Evolutionary conservation across 352 stramenopile genomes (phyloP).

Genomic region (Thalassiosira livingstoniorum): DNA sequence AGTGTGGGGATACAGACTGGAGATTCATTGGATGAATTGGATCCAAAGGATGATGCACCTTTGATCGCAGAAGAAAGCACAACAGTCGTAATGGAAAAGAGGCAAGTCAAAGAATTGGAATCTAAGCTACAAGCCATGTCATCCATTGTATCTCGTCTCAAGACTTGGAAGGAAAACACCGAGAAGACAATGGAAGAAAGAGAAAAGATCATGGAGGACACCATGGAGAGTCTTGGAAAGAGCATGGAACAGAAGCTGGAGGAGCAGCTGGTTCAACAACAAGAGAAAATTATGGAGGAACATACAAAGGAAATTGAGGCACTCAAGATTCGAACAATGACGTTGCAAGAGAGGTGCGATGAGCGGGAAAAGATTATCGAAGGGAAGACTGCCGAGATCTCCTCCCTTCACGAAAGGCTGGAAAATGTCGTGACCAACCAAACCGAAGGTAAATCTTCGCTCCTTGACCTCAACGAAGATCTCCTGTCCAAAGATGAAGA

Average conservation of each 20-base stretch:
- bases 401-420: neutral
- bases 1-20: neutral
- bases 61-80: too few species aligned
- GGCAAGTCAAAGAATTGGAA: too few species aligned
- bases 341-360: neutral
- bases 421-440: neutral
- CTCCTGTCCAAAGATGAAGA: neutral
- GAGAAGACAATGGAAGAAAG: too few species aligned
- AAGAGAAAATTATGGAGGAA: neutral
- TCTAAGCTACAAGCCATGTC: too few species aligned
- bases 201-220: too few species aligned
- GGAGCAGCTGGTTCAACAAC: too few species aligned
- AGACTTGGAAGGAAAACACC: too few species aligned
- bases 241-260: too few species aligned
- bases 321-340: slow-evolving; percentile 6
- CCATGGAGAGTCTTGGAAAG: too few species aligned
- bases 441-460: too few species aligned
- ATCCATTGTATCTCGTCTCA: too few species aligned
- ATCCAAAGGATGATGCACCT: neutral
- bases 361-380: neutral
- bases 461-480: neutral
- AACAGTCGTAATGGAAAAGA: too few species aligned
- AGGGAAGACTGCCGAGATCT: neutral
- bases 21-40: neutral
- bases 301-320: neutral